Percentiles rank a stretch among this genome's conserved stretches.
phyloP scores from a whole-genome alignment of 345 rosid genomes.

The Salix purpurea region DNA sequence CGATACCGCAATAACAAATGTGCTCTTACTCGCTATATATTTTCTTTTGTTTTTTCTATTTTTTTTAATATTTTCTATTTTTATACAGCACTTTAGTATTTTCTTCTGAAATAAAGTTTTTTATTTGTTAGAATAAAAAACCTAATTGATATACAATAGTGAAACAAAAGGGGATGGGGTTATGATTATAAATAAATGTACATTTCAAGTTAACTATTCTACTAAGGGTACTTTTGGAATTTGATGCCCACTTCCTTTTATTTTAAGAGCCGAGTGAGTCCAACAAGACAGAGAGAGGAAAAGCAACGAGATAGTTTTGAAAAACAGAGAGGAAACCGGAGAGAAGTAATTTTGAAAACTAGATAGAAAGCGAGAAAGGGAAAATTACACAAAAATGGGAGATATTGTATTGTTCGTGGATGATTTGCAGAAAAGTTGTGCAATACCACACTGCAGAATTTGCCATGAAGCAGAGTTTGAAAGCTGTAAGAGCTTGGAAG shows the following conservation, averaged over 20 bases:
- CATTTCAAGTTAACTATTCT: neutral
- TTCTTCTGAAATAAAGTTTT: too few species aligned
- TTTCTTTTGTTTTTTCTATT: too few species aligned
- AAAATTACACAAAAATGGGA: slow-evolving; percentile 36
- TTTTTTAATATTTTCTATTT: too few species aligned
- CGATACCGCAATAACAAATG: too few species aligned
- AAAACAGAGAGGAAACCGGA: slow-evolving; percentile 8
- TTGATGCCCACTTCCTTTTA: neutral
- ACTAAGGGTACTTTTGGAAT: slow-evolving; percentile 28
- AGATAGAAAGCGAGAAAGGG: neutral
- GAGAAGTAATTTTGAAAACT: neutral
- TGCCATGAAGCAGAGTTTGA: slow-evolving; percentile 82
- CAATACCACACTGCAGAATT: slow-evolving; percentile 59
- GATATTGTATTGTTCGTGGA: slow-evolving; percentile 54
- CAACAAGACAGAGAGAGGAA: neutral
- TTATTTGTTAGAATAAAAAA: too few species aligned
- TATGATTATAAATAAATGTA: too few species aligned
- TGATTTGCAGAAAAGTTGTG: slow-evolving; percentile 31
- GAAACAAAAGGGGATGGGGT: too few species aligned
- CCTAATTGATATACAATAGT: too few species aligned
- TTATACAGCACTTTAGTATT: too few species aligned
- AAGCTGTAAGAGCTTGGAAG: slow-evolving; percentile 62
- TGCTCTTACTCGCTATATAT: too few species aligned
- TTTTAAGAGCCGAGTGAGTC: slow-evolving; percentile 14
- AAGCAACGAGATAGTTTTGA: slow-evolving; percentile 7